Evolutionary conservation across 495 filamentous ascomycete genomes (phyloP), one percentile per base, ranked within the genome.

Genomic region (Xylaria curta): DNA sequence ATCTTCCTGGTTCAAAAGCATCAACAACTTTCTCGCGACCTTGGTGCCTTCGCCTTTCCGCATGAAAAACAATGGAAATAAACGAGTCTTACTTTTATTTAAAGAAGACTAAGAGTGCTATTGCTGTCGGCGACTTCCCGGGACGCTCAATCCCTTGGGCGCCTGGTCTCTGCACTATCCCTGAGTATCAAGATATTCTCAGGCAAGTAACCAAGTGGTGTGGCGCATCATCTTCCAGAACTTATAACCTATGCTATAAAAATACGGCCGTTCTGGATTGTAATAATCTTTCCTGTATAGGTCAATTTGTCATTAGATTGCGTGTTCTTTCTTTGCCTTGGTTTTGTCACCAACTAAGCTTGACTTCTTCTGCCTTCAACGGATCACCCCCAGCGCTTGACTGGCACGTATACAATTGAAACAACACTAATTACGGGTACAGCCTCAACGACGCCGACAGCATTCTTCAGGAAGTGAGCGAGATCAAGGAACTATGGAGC

Each of bases 401-500:
- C 17, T 38, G 56, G 53, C 28, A 56, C 4, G 10, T 56, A 17
- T 17, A 17, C 15, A 31, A 6, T 31, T 49, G 19, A 40, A 13
- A n/a, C n/a, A 8, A 8, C 28, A 12, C 62, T 71, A 71, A 71
- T 53, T 15, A 9, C 6, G 12, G 24, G 33, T 44, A 46, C n/a
- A 70, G 68, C 5, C n/a, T 26, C 3, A 51, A 64, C 59, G 15
- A 58, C 36, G 10, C 59, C 44, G 59, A 61, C 59, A 64, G 46
- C 59, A 64, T 54, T 56, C 28, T 64, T 17, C 19, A 56, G 38
- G 33, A 54, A 54, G 46, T 64, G 3, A 70, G 67, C 54, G 56
- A 70, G 21, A 15, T 56, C 21, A 19, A 51, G 13, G 53, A 76
- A 77, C 51, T 69, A 86, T 85, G 82, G 77, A 81, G 47, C 81